Evolutionary conservation across 2,329 filamentous ascomycete genomes (phyloP), one percentile per base, ranked within the genome.

Genomic region (Colletotrichum phormii): DNA sequence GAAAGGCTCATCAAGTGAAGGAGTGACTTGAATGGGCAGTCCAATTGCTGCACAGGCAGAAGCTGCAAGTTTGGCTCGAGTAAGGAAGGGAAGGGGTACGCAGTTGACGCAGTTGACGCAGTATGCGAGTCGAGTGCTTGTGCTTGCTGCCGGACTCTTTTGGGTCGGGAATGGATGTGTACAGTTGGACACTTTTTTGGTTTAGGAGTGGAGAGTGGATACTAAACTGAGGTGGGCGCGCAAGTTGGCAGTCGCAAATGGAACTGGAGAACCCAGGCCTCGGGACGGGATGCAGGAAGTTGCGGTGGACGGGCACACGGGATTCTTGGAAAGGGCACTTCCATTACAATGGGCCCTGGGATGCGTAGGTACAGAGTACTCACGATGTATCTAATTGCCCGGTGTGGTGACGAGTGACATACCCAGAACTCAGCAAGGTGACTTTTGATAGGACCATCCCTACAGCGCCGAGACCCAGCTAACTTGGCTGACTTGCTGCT

Each of bases 61-160:
- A 72, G 64, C 53, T 67, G 69, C 64, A 69, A 72, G 51, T 58
- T 58, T 65, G 46, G 61, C 60, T 72, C 66, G 66, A 59, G 65
- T 46, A 26, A 37, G 26, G 29, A 51, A 62, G 31, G 26, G 60
- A 31, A 63, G 53, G 31, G 61, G 61, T 51, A 37, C 26, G 8
- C 42, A 11, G 42, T 46, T 58, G 51, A 37, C 26, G 8, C 42
- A 11, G 42, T 46, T 58, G 51, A 42, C 51, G 57, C 37, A 29
- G 64, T 15, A 62, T 67, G 18, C 49, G 49, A 67, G 67, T 54
- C 55, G 68, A 60, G 37, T 59, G 53, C 51, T 51, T 62, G 49
- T 58, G 22, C 51, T 57, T 31, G 58, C 46, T 49, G 9, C 31
- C 18, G 22, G 58, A n/a, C 58, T 61, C 35, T 42, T 61, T 49